phyloP scores from a whole-genome alignment of 2,329 filamentous ascomycete species.

The Aspergillus glaucus region DNA sequence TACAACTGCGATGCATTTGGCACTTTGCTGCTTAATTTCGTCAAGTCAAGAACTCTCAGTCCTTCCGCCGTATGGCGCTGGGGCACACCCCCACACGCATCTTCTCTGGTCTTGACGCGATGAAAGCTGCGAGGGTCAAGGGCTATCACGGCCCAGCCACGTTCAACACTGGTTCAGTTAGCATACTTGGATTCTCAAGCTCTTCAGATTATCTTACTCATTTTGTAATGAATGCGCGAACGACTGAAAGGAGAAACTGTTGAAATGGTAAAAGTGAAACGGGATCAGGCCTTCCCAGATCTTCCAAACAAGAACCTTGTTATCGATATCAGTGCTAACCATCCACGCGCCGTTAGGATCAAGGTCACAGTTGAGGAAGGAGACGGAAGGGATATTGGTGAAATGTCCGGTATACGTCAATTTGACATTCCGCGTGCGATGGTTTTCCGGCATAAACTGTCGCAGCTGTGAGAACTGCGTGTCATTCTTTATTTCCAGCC shows the following conservation, averaged over 20 bases:
- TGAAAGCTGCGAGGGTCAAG: constrained; percentile 41
- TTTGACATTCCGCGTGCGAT: constrained; percentile 38
- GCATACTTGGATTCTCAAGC: background rate
- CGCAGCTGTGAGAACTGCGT: constrained; percentile 23
- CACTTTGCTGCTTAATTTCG: constrained; percentile 18
- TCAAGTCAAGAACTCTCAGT: constrained; percentile 24
- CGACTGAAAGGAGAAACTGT: constrained; percentile 19
- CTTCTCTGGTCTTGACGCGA: constrained; percentile 23
- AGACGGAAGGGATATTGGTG: constrained; percentile 52
- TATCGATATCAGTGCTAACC: constrained; percentile 51
- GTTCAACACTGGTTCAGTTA: constrained; percentile 16
- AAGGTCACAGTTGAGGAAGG: constrained; percentile 53
- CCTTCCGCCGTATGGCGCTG: constrained; percentile 10
- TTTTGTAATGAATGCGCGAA: constrained; percentile 20
- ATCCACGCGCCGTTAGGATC: constrained; percentile 53
- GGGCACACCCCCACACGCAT: constrained; percentile 37
- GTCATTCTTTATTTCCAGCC: constrained; percentile 23
- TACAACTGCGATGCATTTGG: constrained; percentile 24
- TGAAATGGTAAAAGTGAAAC: constrained; percentile 23
- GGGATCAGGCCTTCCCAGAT: constrained; percentile 34
- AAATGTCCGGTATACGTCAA: constrained; percentile 38
- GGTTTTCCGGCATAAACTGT: constrained; percentile 20
- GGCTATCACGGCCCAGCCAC: constrained; percentile 43
- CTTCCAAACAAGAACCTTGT: constrained; percentile 46
- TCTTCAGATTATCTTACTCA: constrained; percentile 11